Evolutionary conservation across 192 early-diverging fungal species (phyloP).

Genomic region (Coemansia sp.): DNA sequence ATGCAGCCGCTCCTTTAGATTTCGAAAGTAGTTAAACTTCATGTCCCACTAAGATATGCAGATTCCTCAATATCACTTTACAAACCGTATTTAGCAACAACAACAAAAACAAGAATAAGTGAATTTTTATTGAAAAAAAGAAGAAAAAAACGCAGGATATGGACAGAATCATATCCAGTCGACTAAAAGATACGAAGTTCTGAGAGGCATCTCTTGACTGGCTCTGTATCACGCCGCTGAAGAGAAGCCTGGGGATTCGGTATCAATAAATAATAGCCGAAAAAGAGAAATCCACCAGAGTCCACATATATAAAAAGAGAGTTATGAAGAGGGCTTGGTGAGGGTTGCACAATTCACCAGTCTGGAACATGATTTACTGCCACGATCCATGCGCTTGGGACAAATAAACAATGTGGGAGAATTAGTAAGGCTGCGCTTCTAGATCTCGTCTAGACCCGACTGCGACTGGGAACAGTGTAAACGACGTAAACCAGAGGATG

Average conservation of each 20-base stretch:
- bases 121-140: background rate
- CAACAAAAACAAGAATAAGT: background rate
- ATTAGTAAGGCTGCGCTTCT: conserved; percentile 1
- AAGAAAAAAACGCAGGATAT: background rate
- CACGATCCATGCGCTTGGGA: background rate
- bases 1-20: conserved; percentile 34
- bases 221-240: background rate
- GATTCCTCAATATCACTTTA: background rate
- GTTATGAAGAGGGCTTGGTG: background rate
- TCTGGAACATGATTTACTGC: background rate
- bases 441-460: conserved; percentile 3
- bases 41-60: background rate
- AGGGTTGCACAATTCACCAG: background rate
- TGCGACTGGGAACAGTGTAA: conserved; percentile 41
- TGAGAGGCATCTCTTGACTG: background rate
- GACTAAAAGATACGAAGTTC: background rate
- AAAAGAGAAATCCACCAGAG: background rate
- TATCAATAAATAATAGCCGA: background rate
- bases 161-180: background rate
- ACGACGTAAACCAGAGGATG: conserved; percentile 48
- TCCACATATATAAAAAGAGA: background rate
- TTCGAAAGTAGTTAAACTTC: conserved; percentile 32
- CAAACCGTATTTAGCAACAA: conserved; percentile 1
- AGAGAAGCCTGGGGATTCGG: background rate
- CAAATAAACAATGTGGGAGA: background rate